These are phyloP conservation scores for Eucalyptus urophylla DNA, from an alignment of 345 rosid genomes.

Conservation along the genomic window DNA sequence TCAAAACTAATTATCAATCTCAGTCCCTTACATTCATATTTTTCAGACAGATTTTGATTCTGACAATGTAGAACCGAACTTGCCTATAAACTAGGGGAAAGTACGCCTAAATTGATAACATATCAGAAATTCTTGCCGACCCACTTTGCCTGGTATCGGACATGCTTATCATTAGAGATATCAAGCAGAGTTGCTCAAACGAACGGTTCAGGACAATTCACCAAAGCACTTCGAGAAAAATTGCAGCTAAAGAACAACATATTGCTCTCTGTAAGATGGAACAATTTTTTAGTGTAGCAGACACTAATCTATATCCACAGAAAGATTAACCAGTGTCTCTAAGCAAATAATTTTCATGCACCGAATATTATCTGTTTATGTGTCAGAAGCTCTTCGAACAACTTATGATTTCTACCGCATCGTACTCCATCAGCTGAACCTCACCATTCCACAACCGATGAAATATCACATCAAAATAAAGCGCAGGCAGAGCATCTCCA, in stretches of 20 bases:
- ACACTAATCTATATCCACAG: background rate
- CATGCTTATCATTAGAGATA: background rate
- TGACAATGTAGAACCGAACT: background rate
- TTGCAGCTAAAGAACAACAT: background rate
- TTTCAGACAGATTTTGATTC: background rate
- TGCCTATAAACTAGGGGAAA: background rate
- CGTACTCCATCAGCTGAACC: background rate
- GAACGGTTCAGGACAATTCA: fast-evolving
- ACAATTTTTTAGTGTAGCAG: background rate
- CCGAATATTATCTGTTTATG: background rate
- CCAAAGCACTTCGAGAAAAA: background rate
- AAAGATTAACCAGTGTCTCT: background rate
- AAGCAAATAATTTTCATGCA: background rate
- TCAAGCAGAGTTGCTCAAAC: background rate
- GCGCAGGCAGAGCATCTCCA: background rate
- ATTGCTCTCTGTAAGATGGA: background rate
- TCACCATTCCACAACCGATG: background rate
- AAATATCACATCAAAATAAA: background rate
- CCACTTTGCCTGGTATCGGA: background rate
- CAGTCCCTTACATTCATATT: background rate
- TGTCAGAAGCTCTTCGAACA: background rate
- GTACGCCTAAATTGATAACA: background rate
- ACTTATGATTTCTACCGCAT: background rate
- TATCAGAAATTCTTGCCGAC: background rate
- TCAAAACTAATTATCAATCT: background rate